Evolutionary conservation across 192 early-diverging fungal genomes (phyloP).

Genomic region (Backusella mclennaniae): DNA sequence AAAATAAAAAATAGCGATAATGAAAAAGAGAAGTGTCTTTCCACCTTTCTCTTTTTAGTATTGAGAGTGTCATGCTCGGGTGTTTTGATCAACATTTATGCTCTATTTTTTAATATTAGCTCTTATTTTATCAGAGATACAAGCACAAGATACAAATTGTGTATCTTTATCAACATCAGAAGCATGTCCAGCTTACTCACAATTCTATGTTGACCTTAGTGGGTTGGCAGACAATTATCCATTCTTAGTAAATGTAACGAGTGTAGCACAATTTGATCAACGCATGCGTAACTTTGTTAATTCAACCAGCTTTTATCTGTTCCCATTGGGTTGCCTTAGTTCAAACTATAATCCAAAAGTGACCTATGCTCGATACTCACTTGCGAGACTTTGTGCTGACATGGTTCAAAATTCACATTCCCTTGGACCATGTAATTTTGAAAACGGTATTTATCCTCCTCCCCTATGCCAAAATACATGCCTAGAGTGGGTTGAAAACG

Average conservation of each 20-base stretch:
- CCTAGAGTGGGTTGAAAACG: slow-evolving; percentile 1
- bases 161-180: slow-evolving; percentile 5
- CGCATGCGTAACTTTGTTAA: slow-evolving; percentile 3
- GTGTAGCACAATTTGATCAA: slow-evolving; percentile 23
- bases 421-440: slow-evolving; percentile 20
- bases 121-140: background rate
- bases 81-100: background rate
- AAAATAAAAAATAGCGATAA: background rate
- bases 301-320: slow-evolving; percentile 13
- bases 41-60: background rate
- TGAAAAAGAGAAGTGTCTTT: background rate
- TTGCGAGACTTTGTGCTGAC: slow-evolving; percentile 17
- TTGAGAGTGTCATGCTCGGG: slow-evolving; percentile 1
- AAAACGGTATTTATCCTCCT: slow-evolving; percentile 19
- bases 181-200: slow-evolving; percentile 23
- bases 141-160: slow-evolving; percentile 1
- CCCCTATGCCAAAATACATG: slow-evolving; percentile 26
- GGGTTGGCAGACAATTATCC: slow-evolving; percentile 2
- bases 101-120: slow-evolving; percentile 1
- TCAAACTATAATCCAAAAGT: slow-evolving; percentile 16
- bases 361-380: slow-evolving; percentile 26
- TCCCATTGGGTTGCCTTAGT: slow-evolving; percentile 20
- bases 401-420: slow-evolving; percentile 18
- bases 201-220: slow-evolving; percentile 25
- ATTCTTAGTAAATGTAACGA: slow-evolving; percentile 16